Base-by-base conservation (phyloP, 148 eudicot genomes). In the Fallopia convolvulus region DNA sequence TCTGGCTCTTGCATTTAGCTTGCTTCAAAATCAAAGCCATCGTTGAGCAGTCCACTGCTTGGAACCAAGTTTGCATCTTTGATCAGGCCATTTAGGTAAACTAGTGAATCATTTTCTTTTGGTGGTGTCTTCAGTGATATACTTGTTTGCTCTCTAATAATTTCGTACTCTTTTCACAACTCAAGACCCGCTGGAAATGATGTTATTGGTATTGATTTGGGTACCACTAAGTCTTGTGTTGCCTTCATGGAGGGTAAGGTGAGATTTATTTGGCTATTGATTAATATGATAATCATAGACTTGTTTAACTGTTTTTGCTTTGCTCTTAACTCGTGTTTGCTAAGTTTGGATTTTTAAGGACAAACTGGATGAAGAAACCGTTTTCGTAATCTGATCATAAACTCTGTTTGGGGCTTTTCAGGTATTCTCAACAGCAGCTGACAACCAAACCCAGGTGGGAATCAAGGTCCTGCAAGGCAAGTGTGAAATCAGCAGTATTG, bases 221-320 rank as follows among this genome's bases (percentile, higher is more conserved):
- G 92, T 60, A 87, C 91, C 14, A 89, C 89, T 26, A 89, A 89
- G 74, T 89, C 92, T 5, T 89, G 92, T 80, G 90, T 89, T 66
- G 80, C 90, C 9, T 79, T 87, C 30, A 89, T 89, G 92, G 90
- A 89, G 73, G 88, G 90, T 50, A 89, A 85, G 88, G 90, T 83
- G 53, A 58, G 76, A 17, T 47, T 41, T 63, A 10, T 6, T 30
- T 30, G 13, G 14, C 4, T 53, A 21, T 5, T 55, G 9, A 18
- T 55, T 20, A n/a, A 5, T 18, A n/a, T 55, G 26, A 55, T 52
- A 14, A 50, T 15, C 15, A 13, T 50, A 26, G 8, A 44, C 47
- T 44, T 6, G 47, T 44, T 44, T 44, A 44, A 44, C 7, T 44
- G 8, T 8, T 44, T 9, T 44, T 26, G 46, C 46, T 42, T 9